These are phyloP conservation scores for Candida sonorensis DNA, from an alignment of 805 yeast species.

Conservation along the genomic window DNA sequence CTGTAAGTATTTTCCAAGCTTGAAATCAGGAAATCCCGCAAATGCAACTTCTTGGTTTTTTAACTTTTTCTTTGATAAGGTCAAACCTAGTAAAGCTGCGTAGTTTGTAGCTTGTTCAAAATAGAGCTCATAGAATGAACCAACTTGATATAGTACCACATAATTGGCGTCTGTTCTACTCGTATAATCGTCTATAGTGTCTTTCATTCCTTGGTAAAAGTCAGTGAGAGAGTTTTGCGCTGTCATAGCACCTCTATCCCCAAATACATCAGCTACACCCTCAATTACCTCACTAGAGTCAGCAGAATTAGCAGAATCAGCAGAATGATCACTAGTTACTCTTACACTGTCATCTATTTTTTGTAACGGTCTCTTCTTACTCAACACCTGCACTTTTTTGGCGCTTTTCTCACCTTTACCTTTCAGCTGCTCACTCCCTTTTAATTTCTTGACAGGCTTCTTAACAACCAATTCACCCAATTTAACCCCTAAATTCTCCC, in stretches of 20 bases:
- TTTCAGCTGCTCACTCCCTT: too few species aligned
- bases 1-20: slow-evolving; percentile 65
- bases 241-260: slow-evolving; percentile 14
- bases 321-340: too few species aligned
- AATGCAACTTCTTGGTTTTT: slow-evolving; percentile 51
- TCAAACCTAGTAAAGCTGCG: slow-evolving; percentile 66
- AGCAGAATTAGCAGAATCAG: background rate
- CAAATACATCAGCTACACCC: slow-evolving; percentile 5
- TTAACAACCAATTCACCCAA: too few species aligned
- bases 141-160: slow-evolving; percentile 73
- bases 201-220: slow-evolving; percentile 26
- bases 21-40: slow-evolving; percentile 85
- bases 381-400: too few species aligned
- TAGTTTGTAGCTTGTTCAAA: slow-evolving; percentile 78
- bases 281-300: background rate
- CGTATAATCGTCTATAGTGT: slow-evolving; percentile 19
- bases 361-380: too few species aligned
- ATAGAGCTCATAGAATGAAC: slow-evolving; percentile 81
- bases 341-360: too few species aligned
- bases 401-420: too few species aligned
- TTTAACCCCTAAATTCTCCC: too few species aligned
- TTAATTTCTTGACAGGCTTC: too few species aligned
- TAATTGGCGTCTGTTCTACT: slow-evolving; percentile 23
- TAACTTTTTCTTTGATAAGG: slow-evolving; percentile 53
- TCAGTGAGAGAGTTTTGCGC: slow-evolving; percentile 18